Percentiles rank a stretch among this genome's conserved stretches.
Evolutionary conservation across 2,329 filamentous ascomycete species (phyloP).

Genomic region (Aspergillus sp.): DNA sequence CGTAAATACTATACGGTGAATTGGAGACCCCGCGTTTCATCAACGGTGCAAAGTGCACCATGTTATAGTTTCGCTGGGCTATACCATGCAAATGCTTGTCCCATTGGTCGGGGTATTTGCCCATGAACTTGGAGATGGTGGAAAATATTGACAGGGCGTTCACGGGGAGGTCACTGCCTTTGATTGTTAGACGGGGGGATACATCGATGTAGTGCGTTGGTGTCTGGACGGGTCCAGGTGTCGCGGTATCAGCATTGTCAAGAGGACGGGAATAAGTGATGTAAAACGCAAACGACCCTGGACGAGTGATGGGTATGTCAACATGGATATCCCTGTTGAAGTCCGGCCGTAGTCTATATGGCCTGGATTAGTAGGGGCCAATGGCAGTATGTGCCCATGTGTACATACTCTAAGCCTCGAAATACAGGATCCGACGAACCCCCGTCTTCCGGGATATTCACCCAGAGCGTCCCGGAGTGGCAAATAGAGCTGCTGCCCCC

Average conservation of each 20-base stretch:
- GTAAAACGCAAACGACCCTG: slow-evolving; percentile 91
- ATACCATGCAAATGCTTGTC: slow-evolving; percentile 82
- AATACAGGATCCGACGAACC: slow-evolving; percentile 68
- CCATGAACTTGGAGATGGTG: slow-evolving; percentile 96
- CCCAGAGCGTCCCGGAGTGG: slow-evolving; percentile 87
- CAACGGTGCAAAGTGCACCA: slow-evolving; percentile 95
- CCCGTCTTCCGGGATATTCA: slow-evolving; percentile 79
- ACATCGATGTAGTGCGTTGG: slow-evolving; percentile 88
- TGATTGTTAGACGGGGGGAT: slow-evolving; percentile 67
- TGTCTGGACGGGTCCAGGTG: slow-evolving; percentile 56
- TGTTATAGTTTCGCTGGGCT: slow-evolving; percentile 88
- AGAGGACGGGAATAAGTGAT: slow-evolving; percentile 85
- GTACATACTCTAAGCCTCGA: slow-evolving; percentile 64
- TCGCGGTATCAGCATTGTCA: slow-evolving; percentile 43
- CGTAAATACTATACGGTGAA: slow-evolving; percentile 92
- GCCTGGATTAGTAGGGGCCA: slow-evolving; percentile 10
- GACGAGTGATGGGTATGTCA: slow-evolving; percentile 70
- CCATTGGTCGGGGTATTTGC: slow-evolving; percentile 82
- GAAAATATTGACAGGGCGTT: slow-evolving; percentile 88
- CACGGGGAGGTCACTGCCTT: slow-evolving; percentile 66
- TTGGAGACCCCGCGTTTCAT: slow-evolving; percentile 84
- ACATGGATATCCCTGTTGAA: slow-evolving; percentile 91
- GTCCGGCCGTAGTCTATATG: slow-evolving; percentile 63
- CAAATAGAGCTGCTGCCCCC: slow-evolving; percentile 95
- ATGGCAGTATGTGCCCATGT: not conserved